Evolutionary conservation across 2,329 filamentous ascomycete genomes (phyloP), one percentile per base, ranked within the genome.

Genomic region (Thielaviopsis populi): DNA sequence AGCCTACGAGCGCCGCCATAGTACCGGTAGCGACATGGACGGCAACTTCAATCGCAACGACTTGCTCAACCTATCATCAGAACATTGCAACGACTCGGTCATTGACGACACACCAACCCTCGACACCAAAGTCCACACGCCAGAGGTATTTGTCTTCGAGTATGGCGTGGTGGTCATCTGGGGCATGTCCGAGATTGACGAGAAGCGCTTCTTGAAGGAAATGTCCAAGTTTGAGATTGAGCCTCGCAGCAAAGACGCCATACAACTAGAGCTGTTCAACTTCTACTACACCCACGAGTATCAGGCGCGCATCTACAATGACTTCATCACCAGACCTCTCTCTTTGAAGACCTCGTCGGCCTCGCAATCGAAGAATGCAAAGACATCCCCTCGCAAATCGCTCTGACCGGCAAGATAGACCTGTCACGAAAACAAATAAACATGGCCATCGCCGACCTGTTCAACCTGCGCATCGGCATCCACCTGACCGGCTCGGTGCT

Each of bases 211-310:
- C 71, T 78, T 99, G 17, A 94, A 94, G 69, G 92, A 99, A 70
- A 88, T 99, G 67, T 84, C 89, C 64, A 96, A 94, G 71, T 99
- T 97, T 69, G 94, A 96, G 74, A 82, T 85, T 48, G 92, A 96
- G 72, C 96, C 96, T 73, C 80, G 97, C 59, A 85, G 85, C 30
- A 83, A 87, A 11, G 91, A 95, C 71, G 90, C 96, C 69, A 86
- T 96, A 37, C 92, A 99, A 76, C 89, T 91, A 58, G 94, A 99
- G 74, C 90, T 92, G 71, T 99, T 99, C 80, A 99, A 99, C 74
- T 99, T 97, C 74, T 99, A 99, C 78, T 97, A 99, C 77, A 97
- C 94, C 2, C 83, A 88, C 70, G 92, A 97, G 72, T 99, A 99
- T 73, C 95, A 99, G 75, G 90, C 94, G 24, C 87, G 94, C 61